These are phyloP conservation scores for Parastagonospora nodorum DNA, from an alignment of 2,329 filamentous ascomycete species.

Conservation along the genomic window DNA sequence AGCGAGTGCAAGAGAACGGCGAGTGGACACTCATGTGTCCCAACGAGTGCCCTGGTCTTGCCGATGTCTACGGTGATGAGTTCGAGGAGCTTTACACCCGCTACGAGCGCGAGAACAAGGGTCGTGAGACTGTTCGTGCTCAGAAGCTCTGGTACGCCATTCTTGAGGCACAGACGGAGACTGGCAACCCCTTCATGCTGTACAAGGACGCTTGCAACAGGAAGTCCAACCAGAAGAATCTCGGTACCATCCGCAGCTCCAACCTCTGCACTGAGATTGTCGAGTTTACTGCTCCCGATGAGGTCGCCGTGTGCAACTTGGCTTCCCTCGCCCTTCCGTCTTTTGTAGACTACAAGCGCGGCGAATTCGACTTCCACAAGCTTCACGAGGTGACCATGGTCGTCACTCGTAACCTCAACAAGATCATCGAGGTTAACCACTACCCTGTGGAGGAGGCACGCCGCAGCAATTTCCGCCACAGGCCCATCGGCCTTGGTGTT, in stretches of 20 bases:
- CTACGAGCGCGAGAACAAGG: conserved; percentile 87
- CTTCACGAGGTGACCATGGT: conserved; percentile 93
- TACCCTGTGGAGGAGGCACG: conserved; percentile 94
- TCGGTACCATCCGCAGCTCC: conserved; percentile 96
- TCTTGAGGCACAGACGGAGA: conserved; percentile 97
- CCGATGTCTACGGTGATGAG: conserved; percentile 96
- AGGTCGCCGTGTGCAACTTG: conserved; percentile 98
- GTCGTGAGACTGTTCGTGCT: conserved; percentile 89
- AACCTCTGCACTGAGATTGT: conserved; percentile 99
- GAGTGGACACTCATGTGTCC: conserved; percentile 99
- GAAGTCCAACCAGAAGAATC: conserved; percentile 99
- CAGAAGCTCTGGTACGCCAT: conserved; percentile 99
- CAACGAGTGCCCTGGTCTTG: conserved; percentile 91
- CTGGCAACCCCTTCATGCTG: conserved; percentile 98
- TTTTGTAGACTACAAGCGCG: conserved; percentile 84
- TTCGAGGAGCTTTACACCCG: conserved; percentile 91
- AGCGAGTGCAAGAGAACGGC: conserved; percentile 94
- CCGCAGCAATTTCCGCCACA: conserved; percentile 96
- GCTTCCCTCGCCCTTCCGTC: conserved; percentile 91
- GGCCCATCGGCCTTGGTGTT: conserved; percentile 94
- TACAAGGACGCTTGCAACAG: conserved; percentile 99
- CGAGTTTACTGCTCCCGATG: conserved; percentile 95
- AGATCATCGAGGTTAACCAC: conserved; percentile 97
- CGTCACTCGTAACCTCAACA: conserved; percentile 94
- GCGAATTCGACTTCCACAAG: conserved; percentile 93